Evolutionary conservation across 2,329 filamentous ascomycete genomes (phyloP).

Genomic region (Diaporthe caulivora): DNA sequence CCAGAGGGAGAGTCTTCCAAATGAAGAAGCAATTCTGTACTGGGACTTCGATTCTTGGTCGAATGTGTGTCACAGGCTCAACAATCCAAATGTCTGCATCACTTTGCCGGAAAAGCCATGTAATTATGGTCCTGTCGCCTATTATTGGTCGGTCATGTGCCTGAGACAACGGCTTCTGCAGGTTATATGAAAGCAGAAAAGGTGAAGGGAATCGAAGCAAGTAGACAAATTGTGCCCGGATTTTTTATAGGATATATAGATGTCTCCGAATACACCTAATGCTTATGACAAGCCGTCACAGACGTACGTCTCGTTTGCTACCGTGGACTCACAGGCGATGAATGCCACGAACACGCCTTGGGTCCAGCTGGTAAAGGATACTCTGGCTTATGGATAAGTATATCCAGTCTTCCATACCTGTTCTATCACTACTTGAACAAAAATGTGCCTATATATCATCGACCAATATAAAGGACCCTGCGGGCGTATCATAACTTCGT

Average conservation of each 20-base stretch:
- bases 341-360: too few species aligned
- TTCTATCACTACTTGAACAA: too few species aligned
- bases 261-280: neutral
- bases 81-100: neutral
- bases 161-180: neutral
- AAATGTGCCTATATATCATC: too few species aligned
- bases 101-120: neutral
- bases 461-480: too few species aligned
- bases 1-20: neutral
- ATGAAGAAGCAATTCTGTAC: neutral
- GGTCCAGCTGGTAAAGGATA: too few species aligned
- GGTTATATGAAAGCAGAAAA: neutral
- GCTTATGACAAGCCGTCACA: too few species aligned
- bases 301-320: too few species aligned
- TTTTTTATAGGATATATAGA: neutral
- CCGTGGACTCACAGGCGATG: too few species aligned
- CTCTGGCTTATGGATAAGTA: too few species aligned
- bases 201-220: neutral
- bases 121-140: neutral
- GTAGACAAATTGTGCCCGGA: too few species aligned
- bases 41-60: neutral
- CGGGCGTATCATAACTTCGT: too few species aligned
- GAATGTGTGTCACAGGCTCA: neutral
- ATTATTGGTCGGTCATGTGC: neutral
- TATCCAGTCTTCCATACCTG: too few species aligned